These are phyloP conservation scores for Morella rubra DNA, from an alignment of 306 rosid genomes.

Conservation along the genomic window DNA sequence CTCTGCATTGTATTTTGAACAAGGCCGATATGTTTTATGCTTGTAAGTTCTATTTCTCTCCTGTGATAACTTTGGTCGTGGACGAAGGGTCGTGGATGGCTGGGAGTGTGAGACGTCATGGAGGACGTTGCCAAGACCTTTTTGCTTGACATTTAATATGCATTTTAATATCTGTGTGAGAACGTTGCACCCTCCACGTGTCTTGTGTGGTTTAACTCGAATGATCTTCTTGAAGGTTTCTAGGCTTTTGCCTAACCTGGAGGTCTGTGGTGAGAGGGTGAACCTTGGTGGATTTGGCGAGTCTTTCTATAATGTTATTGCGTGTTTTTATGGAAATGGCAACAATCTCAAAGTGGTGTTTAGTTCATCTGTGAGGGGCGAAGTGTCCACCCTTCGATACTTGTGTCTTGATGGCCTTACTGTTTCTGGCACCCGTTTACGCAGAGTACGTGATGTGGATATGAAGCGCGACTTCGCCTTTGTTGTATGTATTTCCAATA, in stretches of 20 bases:
- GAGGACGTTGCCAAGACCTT: slow-evolving; percentile 48
- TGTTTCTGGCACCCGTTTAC: slow-evolving; percentile 87
- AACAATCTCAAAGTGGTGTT: slow-evolving; percentile 87
- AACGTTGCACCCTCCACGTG: slow-evolving; percentile 43
- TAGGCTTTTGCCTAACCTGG: slow-evolving; percentile 72
- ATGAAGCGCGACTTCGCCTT: slow-evolving; percentile 88
- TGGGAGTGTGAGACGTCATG: slow-evolving; percentile 23
- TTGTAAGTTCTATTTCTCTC: background rate
- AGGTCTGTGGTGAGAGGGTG: slow-evolving; percentile 87
- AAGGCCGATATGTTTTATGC: background rate
- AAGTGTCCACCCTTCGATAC: slow-evolving; percentile 68
- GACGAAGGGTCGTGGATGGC: background rate
- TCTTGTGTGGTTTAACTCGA: slow-evolving; percentile 61
- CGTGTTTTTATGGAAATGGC: slow-evolving; percentile 87
- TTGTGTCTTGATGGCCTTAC: slow-evolving; percentile 89
- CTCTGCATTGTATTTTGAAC: background rate
- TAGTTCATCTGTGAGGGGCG: slow-evolving; percentile 79
- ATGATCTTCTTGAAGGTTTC: slow-evolving; percentile 90
- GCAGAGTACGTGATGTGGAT: slow-evolving; percentile 94
- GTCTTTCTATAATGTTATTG: slow-evolving; percentile 87
- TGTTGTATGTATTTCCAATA: slow-evolving; percentile 54
- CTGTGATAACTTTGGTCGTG: background rate
- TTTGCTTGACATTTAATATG: slow-evolving; percentile 48
- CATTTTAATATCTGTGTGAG: slow-evolving; percentile 50
- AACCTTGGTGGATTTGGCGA: slow-evolving; percentile 84